These are phyloP conservation scores for Aspergillus sp. DNA, from an alignment of 2,329 filamentous ascomycete genomes.

Conservation along the genomic window DNA sequence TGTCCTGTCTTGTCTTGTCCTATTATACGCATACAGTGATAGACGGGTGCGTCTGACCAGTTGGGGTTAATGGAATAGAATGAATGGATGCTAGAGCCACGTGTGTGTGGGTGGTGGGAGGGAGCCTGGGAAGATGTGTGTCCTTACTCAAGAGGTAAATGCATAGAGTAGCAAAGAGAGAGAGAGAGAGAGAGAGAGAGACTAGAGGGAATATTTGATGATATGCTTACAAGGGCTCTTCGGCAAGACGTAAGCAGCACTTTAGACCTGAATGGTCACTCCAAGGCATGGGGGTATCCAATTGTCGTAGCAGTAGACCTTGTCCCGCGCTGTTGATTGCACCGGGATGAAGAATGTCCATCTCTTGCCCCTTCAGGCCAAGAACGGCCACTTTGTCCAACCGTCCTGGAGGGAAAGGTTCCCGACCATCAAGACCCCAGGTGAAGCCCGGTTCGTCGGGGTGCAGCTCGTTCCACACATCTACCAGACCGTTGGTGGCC, in stretches of 20 bases:
- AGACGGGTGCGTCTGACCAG: background rate
- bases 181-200: no score
- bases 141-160: no score
- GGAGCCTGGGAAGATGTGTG: background rate
- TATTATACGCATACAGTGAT: background rate
- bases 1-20: no score
- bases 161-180: no score
- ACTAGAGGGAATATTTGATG: background rate
- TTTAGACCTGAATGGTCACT: background rate
- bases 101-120: background rate
- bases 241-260: background rate
- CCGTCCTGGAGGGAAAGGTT: conserved; percentile 35
- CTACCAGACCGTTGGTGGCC: conserved; percentile 33
- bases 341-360: conserved; percentile 24
- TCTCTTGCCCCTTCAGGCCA: conserved; percentile 25
- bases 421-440: conserved; percentile 40
- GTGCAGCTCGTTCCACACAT: conserved; percentile 38
- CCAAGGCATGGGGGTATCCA: background rate
- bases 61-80: background rate
- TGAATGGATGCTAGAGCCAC: background rate
- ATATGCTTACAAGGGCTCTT: background rate
- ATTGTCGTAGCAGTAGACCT: background rate
- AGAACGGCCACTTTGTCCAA: conserved; percentile 42
- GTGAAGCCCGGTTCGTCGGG: conserved; percentile 37
- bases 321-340: background rate